Base-by-base conservation (phyloP, 2,329 filamentous ascomycete species). In the Calonectria crousiana region DNA sequence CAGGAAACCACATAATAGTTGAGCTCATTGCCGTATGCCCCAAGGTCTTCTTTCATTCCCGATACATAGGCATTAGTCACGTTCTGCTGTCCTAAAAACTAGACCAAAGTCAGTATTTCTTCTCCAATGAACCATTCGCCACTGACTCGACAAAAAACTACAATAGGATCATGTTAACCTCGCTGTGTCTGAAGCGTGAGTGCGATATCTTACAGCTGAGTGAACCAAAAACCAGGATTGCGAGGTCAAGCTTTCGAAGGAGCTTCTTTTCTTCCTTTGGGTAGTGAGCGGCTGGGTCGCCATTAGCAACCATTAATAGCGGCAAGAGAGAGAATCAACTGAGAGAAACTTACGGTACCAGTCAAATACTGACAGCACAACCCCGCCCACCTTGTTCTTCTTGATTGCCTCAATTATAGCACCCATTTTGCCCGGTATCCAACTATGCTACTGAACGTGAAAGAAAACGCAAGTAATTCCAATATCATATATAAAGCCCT, bases 11-110 rank as follows among this genome's bases (percentile, higher is more conserved):
- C 75, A 44, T 73, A 78, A 67, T 79, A 78, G 51, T 79, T 78
- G 26, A 78, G 73, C 44, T 86, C 80, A 60, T 85, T 85, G 10
- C 82, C 83, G 6, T 81, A 76, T 53, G 84, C 78, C 0, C 77
- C 64, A 10, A 83, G 74, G 41, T 83, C 82, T 58, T 83, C 80
- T 13, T 84, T 81, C 82, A 86, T 83, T 1, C 84, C 84, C 0
- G 79, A 82, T 18, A 84, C 83, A 49, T 85, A 86, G 20, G 84
- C 85, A 76, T 82, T 83, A 68, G 78, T 84, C 73, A 82, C 76
- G 44, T 83, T 83, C 52, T 56, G 52, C 18, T 67, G 64, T 8
- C 64, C 64, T 8, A 69, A 62, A 41, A 60, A 62, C 56, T 69
- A 28, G 26, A 32, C n/a, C 9, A 14, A 56, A 6, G 26, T 56